Base-by-base conservation (phyloP, 805 yeast genomes). In the Nakazawaea pomicola region DNA sequence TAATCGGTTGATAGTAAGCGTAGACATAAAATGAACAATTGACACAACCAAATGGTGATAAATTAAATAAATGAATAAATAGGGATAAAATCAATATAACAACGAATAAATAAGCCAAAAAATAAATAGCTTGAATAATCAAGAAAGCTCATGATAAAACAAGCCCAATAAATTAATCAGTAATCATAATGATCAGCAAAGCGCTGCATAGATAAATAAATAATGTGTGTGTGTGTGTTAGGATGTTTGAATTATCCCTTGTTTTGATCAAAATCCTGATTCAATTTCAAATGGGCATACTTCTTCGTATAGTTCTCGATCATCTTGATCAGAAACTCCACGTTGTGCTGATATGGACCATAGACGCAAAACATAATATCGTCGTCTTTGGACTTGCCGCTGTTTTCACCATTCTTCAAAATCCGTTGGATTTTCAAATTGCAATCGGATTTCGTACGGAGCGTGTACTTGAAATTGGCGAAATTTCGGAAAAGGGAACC, bases 261-360 rank as follows among this genome's bases (percentile, higher is more conserved):
- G 7, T 16, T 25, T 3, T 17, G 6, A 9, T 27, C 41, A 15
- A 31, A 25, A n/a, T 38, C 42, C 10, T 32, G 42, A 15, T 25
- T 31, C 19, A 19, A 17, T 15, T 34, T 40, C 39, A 40, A 34
- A 29, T 34, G 31, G 16, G 43, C 43, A 36, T 41, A 41, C 19
- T 41, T 41, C 25, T 20, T 41, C 4, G 44, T 41, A 28, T 36
- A 41, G 16, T 41, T 36, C n/a, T 41, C 44, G 16, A 41, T 41
- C 44, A 41, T 41, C 40, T 32, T 36, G n/a, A 41, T 36, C 6
- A 38, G 38, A 41, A 41, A 41, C 12, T 41, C 40, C 3, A 41
- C 44, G 28, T 41, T 41, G 15, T 41, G 41, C 25, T 32, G 33
- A 32, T 41, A 41, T 8, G 44, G 44, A 9, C 44, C 44, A 29